phyloP scores from a whole-genome alignment of 2,329 filamentous ascomycete species.

The Arachnopeziza araneosa region DNA sequence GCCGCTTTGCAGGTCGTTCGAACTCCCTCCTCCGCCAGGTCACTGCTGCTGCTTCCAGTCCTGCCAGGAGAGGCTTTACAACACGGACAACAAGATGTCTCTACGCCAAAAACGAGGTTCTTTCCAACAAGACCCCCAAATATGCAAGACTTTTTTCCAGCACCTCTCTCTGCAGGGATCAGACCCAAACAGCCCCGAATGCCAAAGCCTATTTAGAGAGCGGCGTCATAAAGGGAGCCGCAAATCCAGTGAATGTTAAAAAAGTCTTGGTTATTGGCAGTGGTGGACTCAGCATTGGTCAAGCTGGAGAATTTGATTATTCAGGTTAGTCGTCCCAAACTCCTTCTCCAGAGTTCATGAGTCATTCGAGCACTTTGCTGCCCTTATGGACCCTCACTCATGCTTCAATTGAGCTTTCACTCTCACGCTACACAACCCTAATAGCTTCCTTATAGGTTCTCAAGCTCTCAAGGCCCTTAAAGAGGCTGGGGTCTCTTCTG shows the following conservation, averaged over 20 bases:
- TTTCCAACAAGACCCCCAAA: slow-evolving; percentile 21
- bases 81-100: slow-evolving; percentile 25
- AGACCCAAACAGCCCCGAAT: slow-evolving; percentile 65
- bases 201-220: slow-evolving; percentile 85
- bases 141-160: slow-evolving; percentile 29
- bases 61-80: slow-evolving; percentile 25
- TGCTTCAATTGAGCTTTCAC: neutral
- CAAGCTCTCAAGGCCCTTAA: slow-evolving; percentile 96
- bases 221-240: slow-evolving; percentile 72
- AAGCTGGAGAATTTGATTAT: slow-evolving; percentile 98
- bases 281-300: slow-evolving; percentile 92
- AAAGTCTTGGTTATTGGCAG: slow-evolving; percentile 96
- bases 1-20: slow-evolving; percentile 27
- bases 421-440: slow-evolving; percentile 10
- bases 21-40: slow-evolving; percentile 29
- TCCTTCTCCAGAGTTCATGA: neutral
- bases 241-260: slow-evolving; percentile 80
- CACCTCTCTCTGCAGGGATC: slow-evolving; percentile 20
- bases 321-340: slow-evolving; percentile 56
- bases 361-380: neutral
- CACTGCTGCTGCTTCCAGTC: slow-evolving; percentile 2
- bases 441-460: slow-evolving; percentile 55
- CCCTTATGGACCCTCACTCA: neutral
- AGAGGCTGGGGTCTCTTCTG: slow-evolving; percentile 84
- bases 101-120: slow-evolving; percentile 18